These are phyloP conservation scores for Plectranthus barbatus DNA, from an alignment of 257 asterid species.

Conservation along the genomic window DNA sequence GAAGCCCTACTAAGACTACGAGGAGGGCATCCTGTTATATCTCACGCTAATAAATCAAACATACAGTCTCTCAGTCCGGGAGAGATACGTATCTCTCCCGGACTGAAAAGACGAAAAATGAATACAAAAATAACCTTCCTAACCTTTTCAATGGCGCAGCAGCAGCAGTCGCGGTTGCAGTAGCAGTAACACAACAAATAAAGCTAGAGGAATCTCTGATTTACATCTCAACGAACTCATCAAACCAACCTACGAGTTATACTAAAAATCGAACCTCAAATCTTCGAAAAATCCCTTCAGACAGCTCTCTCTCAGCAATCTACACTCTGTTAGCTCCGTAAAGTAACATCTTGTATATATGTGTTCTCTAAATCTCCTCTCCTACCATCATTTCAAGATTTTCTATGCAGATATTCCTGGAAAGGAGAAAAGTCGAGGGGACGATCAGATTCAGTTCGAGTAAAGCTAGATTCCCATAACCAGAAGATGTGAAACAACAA, in stretches of 20 bases:
- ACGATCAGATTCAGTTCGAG: not conserved
- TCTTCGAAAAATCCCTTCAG: constrained; percentile 36
- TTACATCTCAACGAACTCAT: constrained; percentile 54
- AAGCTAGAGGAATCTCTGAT: constrained; percentile 48
- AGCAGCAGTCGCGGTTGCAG: constrained; percentile 25
- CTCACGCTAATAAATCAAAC: constrained; percentile 52
- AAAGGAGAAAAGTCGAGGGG: not conserved
- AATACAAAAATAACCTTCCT: constrained; percentile 36
- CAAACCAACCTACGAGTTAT: constrained; percentile 42
- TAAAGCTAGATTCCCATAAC: not conserved
- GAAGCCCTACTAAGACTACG: too few species aligned
- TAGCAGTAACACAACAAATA: constrained; percentile 39
- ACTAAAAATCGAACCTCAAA: constrained; percentile 39
- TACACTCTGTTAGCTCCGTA: constrained; percentile 47
- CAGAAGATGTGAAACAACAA: not conserved
- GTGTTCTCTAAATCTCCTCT: constrained; percentile 31
- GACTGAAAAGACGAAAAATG: constrained; percentile 21
- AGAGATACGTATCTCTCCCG: constrained; percentile 35
- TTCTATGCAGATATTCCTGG: constrained; percentile 74
- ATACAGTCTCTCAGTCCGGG: constrained; percentile 34
- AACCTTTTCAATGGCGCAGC: constrained; percentile 32
- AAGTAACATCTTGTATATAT: constrained; percentile 30
- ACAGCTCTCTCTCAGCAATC: constrained; percentile 25
- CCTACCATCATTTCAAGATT: constrained; percentile 40
- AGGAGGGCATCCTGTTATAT: constrained; percentile 38